These are phyloP conservation scores for Nemania sp. DNA, from an alignment of 2,329 filamentous ascomycete species.

Conservation along the genomic window DNA sequence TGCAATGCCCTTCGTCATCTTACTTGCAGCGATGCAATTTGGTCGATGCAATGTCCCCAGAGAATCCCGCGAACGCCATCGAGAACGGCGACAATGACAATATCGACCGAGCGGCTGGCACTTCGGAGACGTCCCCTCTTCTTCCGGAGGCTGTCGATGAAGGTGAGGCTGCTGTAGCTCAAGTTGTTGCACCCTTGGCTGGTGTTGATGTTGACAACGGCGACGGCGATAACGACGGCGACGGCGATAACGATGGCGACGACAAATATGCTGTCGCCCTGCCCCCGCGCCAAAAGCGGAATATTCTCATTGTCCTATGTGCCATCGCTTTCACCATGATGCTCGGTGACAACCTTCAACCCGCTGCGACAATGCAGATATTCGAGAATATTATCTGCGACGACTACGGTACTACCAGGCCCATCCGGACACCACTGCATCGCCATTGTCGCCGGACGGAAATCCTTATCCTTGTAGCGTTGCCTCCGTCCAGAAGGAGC, in stretches of 20 bases:
- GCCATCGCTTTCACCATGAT: constrained; percentile 9
- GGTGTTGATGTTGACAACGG: not conserved
- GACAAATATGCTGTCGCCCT: not conserved
- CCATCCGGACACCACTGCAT: not conserved
- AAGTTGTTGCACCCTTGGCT: no score
- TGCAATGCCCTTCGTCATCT: no score
- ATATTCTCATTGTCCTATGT: constrained; percentile 1
- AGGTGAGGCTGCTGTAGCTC: no score
- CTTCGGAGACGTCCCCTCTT: no score
- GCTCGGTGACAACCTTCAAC: constrained; percentile 8
- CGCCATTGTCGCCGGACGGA: not conserved
- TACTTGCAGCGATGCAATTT: no score
- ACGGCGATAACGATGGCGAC: not conserved
- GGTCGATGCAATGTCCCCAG: no score
- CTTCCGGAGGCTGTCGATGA: no score
- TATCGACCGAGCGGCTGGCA: no score
- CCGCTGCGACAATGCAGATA: constrained; percentile 8
- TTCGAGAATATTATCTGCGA: constrained; percentile 9
- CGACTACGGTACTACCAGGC: not conserved
- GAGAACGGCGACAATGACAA: no score
- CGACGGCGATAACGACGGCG: not conserved
- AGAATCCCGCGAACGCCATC: no score
- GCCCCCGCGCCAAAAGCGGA: constrained; percentile 23
- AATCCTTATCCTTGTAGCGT: not conserved
- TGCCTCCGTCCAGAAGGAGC: constrained; percentile 9